Evolutionary conservation across 2,329 filamentous ascomycete genomes (phyloP).

Genomic region (Colletotrichum euphorbiae): DNA sequence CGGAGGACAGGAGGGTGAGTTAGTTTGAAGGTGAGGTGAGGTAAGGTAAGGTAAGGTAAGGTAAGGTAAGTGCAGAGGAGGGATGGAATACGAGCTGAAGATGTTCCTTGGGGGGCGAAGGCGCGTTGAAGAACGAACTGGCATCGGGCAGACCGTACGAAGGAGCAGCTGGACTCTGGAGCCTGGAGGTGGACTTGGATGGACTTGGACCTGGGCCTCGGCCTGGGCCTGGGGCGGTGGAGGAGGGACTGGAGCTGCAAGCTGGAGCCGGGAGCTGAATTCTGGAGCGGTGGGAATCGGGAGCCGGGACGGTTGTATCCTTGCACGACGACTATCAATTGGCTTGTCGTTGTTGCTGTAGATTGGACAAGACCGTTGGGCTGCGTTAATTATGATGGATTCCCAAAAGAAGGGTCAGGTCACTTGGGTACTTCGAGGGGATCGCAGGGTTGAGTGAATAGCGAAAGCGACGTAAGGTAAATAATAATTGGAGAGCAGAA

Average conservation of each 20-base stretch:
- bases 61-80: neutral
- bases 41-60: neutral
- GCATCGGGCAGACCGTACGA: neutral
- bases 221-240: neutral
- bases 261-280: slow-evolving; percentile 11
- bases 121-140: slow-evolving; percentile 27
- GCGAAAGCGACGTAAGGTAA: no score
- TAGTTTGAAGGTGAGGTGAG: neutral
- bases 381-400: neutral
- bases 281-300: slow-evolving; percentile 4
- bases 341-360: neutral
- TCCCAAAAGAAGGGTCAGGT: no score
- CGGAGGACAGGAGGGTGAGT: slow-evolving; percentile 5
- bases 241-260: slow-evolving; percentile 12
- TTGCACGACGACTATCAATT: slow-evolving; percentile 11
- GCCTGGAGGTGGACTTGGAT: neutral
- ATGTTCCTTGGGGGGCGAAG: slow-evolving; percentile 24
- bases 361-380: neutral
- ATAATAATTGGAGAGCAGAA: no score
- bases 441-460: no score
- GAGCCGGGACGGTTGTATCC: slow-evolving; percentile 1
- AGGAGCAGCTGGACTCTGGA: no score
- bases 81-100: slow-evolving; percentile 41
- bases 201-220: neutral
- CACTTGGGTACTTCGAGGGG: no score